phyloP scores from a whole-genome alignment of 2,329 filamentous ascomycete species.

The Penicillium capsulatum region DNA sequence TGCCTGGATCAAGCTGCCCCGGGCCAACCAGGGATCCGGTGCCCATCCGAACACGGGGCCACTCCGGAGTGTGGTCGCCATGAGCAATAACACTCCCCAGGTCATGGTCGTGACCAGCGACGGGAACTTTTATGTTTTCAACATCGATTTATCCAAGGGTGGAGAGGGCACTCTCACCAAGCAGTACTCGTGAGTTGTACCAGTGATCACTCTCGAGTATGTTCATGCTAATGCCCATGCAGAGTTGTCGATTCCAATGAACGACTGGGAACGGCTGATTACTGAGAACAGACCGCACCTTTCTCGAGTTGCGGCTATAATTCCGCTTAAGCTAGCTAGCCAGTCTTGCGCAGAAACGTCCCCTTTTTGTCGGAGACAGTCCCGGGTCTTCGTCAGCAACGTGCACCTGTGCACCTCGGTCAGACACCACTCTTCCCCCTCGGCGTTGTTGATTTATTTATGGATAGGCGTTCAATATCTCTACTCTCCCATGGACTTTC shows the following conservation, averaged over 20 bases:
- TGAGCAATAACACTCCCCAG: constrained; percentile 90
- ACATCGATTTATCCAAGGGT: constrained; percentile 88
- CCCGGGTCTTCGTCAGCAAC: neutral
- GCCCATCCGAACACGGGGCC: constrained; percentile 48
- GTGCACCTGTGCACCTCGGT: neutral
- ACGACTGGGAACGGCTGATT: constrained; percentile 37
- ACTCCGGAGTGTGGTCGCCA: constrained; percentile 87
- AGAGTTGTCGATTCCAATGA: constrained; percentile 46
- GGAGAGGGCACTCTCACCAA: constrained; percentile 89
- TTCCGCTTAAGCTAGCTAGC: no score
- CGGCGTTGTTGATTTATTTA: constrained; percentile 2
- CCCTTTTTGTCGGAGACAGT: neutral
- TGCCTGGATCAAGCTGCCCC: constrained; percentile 91
- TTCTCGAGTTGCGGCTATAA: neutral
- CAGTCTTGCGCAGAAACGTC: neutral
- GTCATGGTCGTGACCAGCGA: constrained; percentile 98
- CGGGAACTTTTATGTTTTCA: constrained; percentile 90
- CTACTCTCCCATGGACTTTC: neutral
- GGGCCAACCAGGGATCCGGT: constrained; percentile 43
- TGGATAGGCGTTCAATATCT: neutral
- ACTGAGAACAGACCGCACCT: constrained; percentile 19
- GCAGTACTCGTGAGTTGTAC: constrained; percentile 75
- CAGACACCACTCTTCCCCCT: neutral
- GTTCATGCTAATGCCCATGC: constrained; percentile 13
- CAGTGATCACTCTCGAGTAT: neutral